Percentiles rank a stretch among this genome's conserved stretches.
Evolutionary conservation across 169 alveolate species (phyloP).

Genomic region (Hepatocystis sp.): DNA sequence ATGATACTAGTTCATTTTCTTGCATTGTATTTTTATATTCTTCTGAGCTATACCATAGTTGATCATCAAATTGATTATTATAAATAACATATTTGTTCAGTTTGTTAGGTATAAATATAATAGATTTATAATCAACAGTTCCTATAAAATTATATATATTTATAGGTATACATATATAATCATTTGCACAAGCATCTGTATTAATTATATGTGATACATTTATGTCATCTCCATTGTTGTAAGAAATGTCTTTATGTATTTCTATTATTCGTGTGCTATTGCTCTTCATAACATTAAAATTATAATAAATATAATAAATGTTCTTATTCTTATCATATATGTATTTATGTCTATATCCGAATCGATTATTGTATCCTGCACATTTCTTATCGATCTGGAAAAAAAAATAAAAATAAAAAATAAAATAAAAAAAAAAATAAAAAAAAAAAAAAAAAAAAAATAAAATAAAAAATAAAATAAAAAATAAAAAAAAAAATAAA

Average conservation of each 20-base stretch:
- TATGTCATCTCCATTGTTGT: slow-evolving; percentile 73
- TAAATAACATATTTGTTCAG: slow-evolving; percentile 49
- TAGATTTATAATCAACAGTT: slow-evolving; percentile 35
- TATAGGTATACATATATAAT: slow-evolving; percentile 67
- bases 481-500: too few species aligned
- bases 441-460: too few species aligned
- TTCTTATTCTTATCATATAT: slow-evolving; percentile 19
- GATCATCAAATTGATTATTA: slow-evolving; percentile 56
- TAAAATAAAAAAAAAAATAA: too few species aligned
- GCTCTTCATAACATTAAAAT: slow-evolving; percentile 41
- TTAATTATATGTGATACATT: slow-evolving; percentile 60
- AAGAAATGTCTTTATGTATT: slow-evolving; percentile 65
- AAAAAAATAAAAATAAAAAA: too few species aligned
- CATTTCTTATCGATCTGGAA: slow-evolving; percentile 34
- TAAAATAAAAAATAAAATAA: too few species aligned
- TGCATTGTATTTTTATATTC: slow-evolving; percentile 35
- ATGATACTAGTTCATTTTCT: slow-evolving; percentile 25
- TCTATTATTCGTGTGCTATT: slow-evolving; percentile 35
- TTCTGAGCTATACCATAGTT: slow-evolving; percentile 47
- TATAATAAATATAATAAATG: slow-evolving; percentile 21
- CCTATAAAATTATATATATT: slow-evolving; percentile 57
- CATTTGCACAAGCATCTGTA: slow-evolving; percentile 58
- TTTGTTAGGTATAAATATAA: slow-evolving; percentile 27
- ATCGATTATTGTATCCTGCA: slow-evolving; percentile 49
- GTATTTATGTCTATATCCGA: slow-evolving; percentile 59